Base-by-base conservation (phyloP, 352 stramenopile species). In the Pythium brassicae region DNA sequence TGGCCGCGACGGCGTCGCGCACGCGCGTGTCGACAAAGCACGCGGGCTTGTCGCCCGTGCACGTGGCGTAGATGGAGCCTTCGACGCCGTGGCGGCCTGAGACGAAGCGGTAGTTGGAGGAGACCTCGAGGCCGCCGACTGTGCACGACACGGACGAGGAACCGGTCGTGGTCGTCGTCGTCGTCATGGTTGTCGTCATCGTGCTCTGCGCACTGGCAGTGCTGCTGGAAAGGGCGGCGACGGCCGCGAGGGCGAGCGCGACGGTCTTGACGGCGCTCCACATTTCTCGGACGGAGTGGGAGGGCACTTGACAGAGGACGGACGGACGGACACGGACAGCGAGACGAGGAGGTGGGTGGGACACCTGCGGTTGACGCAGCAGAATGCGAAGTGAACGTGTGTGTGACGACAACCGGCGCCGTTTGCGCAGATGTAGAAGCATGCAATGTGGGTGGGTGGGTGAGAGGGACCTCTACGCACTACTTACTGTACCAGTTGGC, bases 31-130 rank as follows among this genome's bases (percentile, higher is more conserved):
- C 65, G 14, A 66, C 32, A 39, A 66, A 77, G 50, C 69, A 77
- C 42, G 53, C 47, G 22, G 69, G 45, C 37, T 65, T 47, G 48
- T 60, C 53, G n/a, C 40, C 25, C 15, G 59, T 46, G 46, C 69
- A 77, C 44, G 61, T 64, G n/a, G 69, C 69, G 69, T 77, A 77
- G 59, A 77, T 77, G 60, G 62, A 72, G 17, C 65, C 65, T 40
- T 62, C 49, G 43, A 77, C 50, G 14, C 63, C 59, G 22, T 71
- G 55, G 40, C 39, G 47, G 46, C 69, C 69, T n/a, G 69, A 72
- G 56, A 77, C 63, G 66, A 68, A 77, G 42, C 63, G 62, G 42
- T 68, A 58, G 27, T 56, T 61, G 42, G 40, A 54, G 4, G 61
- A 51, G 8, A 63, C 40, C 22, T 27, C 43, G 55, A 67, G 48